A percentile compares a stretch with the other conserved stretches of the same genome.
phyloP scores from a whole-genome alignment of 2,329 filamentous ascomycete genomes.

The Cladosporium velox region DNA sequence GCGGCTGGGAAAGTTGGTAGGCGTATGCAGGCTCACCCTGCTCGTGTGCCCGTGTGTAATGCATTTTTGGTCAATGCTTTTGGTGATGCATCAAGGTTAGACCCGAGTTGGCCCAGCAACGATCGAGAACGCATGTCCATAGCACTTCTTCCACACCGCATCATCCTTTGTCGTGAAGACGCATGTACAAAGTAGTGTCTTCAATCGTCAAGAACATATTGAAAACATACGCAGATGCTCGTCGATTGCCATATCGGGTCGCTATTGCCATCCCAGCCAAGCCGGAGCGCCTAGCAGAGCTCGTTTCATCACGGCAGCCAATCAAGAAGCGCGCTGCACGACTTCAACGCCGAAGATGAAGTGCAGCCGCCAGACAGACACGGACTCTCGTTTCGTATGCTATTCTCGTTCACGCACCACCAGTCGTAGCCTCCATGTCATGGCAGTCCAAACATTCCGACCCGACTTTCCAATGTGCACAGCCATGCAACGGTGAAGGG shows the following conservation, averaged over 20 bases:
- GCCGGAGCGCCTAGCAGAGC: background rate
- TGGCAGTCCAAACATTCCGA: background rate
- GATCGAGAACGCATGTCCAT: background rate
- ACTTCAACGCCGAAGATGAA: background rate
- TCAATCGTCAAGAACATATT: background rate
- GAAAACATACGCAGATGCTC: background rate
- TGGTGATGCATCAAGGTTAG: background rate
- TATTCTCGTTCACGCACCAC: background rate
- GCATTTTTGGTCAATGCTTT: background rate
- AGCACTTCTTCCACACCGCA: background rate
- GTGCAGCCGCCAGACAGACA: constrained; percentile 7
- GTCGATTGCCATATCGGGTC: background rate
- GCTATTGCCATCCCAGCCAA: background rate
- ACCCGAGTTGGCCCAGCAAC: constrained; percentile 11
- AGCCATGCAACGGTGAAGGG: background rate
- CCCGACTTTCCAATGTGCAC: background rate
- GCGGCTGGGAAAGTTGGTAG: background rate
- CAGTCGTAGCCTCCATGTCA: background rate
- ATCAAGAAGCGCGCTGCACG: background rate
- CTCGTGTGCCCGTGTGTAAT: background rate
- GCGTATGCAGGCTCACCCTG: background rate
- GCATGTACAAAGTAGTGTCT: background rate
- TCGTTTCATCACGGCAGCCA: constrained; percentile 6
- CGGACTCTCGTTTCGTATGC: background rate
- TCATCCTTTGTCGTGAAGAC: background rate